Evolutionary conservation across 306 rosid genomes (phyloP).

Genomic region (Glycine soja): DNA sequence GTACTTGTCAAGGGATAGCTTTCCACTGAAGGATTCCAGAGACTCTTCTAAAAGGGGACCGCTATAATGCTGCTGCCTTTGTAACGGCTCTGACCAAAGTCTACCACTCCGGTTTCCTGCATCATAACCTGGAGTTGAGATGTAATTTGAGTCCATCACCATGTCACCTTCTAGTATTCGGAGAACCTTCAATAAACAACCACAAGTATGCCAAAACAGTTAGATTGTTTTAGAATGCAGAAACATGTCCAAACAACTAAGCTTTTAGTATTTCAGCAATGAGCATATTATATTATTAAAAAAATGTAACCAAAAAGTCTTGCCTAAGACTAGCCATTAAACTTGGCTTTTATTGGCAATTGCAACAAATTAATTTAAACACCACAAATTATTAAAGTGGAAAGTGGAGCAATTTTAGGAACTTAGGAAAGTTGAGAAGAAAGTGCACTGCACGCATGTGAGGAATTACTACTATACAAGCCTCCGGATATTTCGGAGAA

Average conservation of each 20-base stretch:
- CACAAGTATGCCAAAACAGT: conserved; percentile 20
- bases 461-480: no score
- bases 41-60: conserved; percentile 68
- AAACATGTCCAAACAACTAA: no score
- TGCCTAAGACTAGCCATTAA: background rate
- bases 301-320: background rate
- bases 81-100: conserved; percentile 75
- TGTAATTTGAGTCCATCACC: conserved; percentile 79
- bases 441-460: no score
- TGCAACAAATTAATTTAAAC: background rate
- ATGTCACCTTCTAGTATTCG: conserved; percentile 94
- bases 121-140: conserved; percentile 73
- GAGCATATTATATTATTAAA: background rate
- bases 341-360: background rate
- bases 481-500: no score
- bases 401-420: no score
- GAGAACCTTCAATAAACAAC: conserved; percentile 67
- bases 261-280: background rate
- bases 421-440: no score
- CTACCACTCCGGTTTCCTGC: conserved; percentile 82
- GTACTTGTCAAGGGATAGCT: conserved; percentile 69
- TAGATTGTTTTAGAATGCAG: background rate
- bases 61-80: conserved; percentile 63
- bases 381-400: background rate
- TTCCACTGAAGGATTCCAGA: conserved; percentile 72